Evolutionary conservation across 106 monocot genomes (phyloP).

Genomic region (Cymbidium sinense): DNA sequence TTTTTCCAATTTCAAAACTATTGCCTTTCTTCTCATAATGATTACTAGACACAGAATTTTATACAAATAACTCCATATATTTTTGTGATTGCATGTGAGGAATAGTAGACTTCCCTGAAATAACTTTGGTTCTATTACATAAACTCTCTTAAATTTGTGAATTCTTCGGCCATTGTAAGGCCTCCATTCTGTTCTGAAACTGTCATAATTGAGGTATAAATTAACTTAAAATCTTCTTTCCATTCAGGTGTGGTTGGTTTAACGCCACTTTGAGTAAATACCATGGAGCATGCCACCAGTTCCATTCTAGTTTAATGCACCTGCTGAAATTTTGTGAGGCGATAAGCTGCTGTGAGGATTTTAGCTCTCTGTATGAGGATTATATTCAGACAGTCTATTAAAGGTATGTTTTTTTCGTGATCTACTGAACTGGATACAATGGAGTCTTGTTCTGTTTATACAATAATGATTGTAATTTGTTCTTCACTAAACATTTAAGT

Average conservation of each 20-base stretch:
- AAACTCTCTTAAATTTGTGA: not conserved
- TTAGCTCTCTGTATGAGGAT: not conserved
- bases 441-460: not conserved
- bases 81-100: no score
- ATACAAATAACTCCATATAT: no score
- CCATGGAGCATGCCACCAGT: not conserved
- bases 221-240: not conserved
- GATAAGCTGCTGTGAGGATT: not conserved
- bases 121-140: no score
- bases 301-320: not conserved
- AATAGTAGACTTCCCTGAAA: no score
- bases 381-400: not conserved
- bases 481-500: no score
- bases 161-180: not conserved
- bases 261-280: not conserved
- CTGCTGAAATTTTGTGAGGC: not conserved
- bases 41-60: no score
- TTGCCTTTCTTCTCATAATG: no score
- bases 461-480: not conserved
- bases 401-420: not conserved
- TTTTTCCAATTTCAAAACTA: no score
- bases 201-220: not conserved
- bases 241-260: conserved; percentile 13
- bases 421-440: not conserved
- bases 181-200: no score